phyloP scores from a whole-genome alignment of 345 rosid species.

The Gossypium thurberi region DNA sequence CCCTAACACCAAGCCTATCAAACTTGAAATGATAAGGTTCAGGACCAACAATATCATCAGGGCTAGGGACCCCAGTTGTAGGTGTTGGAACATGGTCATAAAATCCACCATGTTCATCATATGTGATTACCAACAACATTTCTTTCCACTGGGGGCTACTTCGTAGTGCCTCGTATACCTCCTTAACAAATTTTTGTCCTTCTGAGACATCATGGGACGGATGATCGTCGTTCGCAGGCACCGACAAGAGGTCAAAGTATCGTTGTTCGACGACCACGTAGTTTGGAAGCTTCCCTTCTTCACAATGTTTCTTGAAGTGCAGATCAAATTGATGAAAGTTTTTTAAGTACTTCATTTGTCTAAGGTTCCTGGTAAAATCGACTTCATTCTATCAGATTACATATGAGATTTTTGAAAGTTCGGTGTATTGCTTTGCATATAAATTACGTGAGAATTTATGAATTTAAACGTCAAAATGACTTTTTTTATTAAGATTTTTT shows the following conservation, averaged over 20 bases:
- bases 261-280: constrained; percentile 45
- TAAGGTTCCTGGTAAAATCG: constrained; percentile 29
- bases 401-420: background rate
- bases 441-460: no score
- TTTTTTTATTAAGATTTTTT: no score
- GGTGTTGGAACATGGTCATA: constrained; percentile 57
- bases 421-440: no score
- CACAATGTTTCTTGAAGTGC: constrained; percentile 35
- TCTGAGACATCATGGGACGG: constrained; percentile 52
- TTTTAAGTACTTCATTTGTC: constrained; percentile 31
- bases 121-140: constrained; percentile 35
- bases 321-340: constrained; percentile 40
- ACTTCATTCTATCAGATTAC: background rate
- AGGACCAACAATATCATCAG: constrained; percentile 40
- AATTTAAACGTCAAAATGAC: no score
- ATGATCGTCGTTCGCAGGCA: constrained; percentile 46
- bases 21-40: constrained; percentile 44
- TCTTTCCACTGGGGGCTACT: constrained; percentile 54
- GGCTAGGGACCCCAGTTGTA: constrained; percentile 38
- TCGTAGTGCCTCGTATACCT: constrained; percentile 47
- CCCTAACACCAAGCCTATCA: constrained; percentile 54
- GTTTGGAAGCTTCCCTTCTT: constrained; percentile 47
- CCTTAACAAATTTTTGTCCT: constrained; percentile 48
- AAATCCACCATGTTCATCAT: constrained; percentile 58
- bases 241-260: constrained; percentile 29